A percentile compares a stretch with the other conserved stretches of the same genome.
Conservation (phyloP, 2,329 filamentous ascomycete species). For the Fonsecaea erecta region DNA sequence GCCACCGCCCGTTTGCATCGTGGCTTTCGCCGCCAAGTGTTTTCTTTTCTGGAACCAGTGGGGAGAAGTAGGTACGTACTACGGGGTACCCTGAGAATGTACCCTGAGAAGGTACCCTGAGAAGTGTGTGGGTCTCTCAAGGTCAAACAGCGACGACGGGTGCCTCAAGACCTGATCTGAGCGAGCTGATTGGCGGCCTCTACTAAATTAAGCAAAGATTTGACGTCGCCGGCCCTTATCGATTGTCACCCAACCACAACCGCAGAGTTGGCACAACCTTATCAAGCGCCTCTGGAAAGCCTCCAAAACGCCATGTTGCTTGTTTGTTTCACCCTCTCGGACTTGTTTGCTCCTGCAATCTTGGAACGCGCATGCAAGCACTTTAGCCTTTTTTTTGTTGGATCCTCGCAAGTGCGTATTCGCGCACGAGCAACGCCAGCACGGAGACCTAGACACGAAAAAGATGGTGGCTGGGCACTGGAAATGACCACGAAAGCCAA, state of each 20-base stretch:
- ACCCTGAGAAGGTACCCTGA: neutral
- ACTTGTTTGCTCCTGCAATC: constrained; percentile 23
- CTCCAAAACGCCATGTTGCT: neutral
- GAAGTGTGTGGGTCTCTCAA: neutral
- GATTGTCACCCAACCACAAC: constrained; percentile 23
- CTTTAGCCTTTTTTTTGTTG: constrained; percentile 10
- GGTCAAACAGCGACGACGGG: neutral
- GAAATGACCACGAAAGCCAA: neutral
- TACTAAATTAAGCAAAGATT: constrained; percentile 16
- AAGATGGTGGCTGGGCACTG: constrained; percentile 9
- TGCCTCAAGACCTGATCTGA: neutral
- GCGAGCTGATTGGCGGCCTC: neutral
- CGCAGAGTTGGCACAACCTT: constrained; percentile 20
- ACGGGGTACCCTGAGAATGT: neutral
- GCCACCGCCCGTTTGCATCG: neutral
- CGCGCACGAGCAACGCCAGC: neutral
- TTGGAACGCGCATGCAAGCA: constrained; percentile 17
- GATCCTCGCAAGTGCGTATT: neutral
- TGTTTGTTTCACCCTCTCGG: constrained; percentile 20
- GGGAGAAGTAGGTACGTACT: too few relatives aligned
- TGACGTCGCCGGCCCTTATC: constrained; percentile 17
- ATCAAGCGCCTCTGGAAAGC: constrained; percentile 7
- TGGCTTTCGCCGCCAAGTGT: neutral
- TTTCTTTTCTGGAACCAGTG: constrained; percentile 15
- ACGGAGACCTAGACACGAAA: neutral